Evolutionary conservation across 306 rosid genomes (phyloP).

Genomic region (Gastrolobium bilobum): DNA sequence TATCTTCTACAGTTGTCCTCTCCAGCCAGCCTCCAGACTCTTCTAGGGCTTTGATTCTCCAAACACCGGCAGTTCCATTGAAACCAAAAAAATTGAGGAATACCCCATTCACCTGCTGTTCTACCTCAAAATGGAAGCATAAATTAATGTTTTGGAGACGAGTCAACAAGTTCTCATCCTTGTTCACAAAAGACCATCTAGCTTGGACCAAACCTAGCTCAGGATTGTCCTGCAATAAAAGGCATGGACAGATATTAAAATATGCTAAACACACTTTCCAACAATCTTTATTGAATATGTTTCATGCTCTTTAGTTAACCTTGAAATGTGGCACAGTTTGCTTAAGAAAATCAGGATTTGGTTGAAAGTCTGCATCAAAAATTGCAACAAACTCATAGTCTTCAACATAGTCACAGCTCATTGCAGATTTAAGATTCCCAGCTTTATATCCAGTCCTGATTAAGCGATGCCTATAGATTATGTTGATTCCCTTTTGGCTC

Average conservation of each 20-base stretch:
- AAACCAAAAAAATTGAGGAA: conserved; percentile 93
- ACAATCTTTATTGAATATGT: conserved; percentile 20
- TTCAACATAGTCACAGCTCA: conserved; percentile 89
- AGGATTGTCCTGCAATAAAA: conserved; percentile 76
- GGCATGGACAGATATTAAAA: conserved; percentile 14
- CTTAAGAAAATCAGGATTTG: conserved; percentile 93
- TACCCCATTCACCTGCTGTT: conserved; percentile 94
- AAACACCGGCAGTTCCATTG: conserved; percentile 99
- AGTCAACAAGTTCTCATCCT: conserved; percentile 92
- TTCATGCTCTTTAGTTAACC: conserved; percentile 58
- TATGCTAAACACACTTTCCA: conserved; percentile 34
- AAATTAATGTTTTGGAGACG: conserved; percentile 95
- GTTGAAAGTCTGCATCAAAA: conserved; percentile 97
- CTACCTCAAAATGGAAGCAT: conserved; percentile 99
- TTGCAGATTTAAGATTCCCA: conserved; percentile 97
- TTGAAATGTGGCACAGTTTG: conserved; percentile 89
- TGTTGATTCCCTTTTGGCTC: conserved; percentile 85
- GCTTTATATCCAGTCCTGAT: conserved; percentile 96
- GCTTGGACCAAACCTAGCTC: conserved; percentile 92
- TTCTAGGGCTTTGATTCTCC: conserved; percentile 95
- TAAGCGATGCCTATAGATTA: conserved; percentile 85
- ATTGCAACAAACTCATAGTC: conserved; percentile 93
- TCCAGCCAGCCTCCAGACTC: conserved; percentile 98
- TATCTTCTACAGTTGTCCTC: conserved; percentile 95
- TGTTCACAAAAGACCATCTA: conserved; percentile 95